Evolutionary conservation across 148 eudicot genomes (phyloP), one percentile per base, ranked within the genome.

Genomic region (Chenopodium album): DNA sequence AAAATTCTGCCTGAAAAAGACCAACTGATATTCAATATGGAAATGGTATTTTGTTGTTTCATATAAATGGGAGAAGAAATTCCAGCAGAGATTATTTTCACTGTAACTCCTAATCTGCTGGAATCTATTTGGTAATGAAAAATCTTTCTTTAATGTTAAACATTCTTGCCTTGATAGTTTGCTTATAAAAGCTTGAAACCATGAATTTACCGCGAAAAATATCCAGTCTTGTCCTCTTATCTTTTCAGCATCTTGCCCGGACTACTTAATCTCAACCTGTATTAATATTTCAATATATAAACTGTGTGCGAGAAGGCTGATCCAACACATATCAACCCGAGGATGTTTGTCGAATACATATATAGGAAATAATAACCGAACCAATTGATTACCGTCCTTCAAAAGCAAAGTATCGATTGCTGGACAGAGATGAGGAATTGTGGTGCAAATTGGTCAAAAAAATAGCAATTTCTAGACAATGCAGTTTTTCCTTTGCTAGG

Each of bases 31-130:
- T 44, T 71, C 48, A 34, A 66, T 31, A 75, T 52, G 76, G 62
- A 79, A 68, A 56, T 75, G 79, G 68, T 68, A 75, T 74, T 41
- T 83, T 79, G 34, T 41, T 70, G n/a, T 70, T 77, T 80, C 54
- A 29, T 76, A 26, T 46, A 4, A 23, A 70, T 28, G 37, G 23
- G 54, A 73, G 46, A 62, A 52, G 19, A 47, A 47, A 76, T 69
- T 76, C 63, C 76, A 23, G 84, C 80, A 54, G 73, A 69, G 14
- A 76, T 67, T 82, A 76, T 75, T 73, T 70, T 47, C 8, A 71
- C 34, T 72, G 66, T 73, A 73, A 79, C 76, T 79, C 32, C 52
- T 80, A 67, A 46, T 80, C 77, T 80, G 71, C 82, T 73, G 69
- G 44, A 70, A 62, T 28, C 60, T 60, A 62, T 62, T 71, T 71